Evolutionary conservation across 805 yeast species (phyloP).

Genomic region (Saccharomycopsis selenospora): DNA sequence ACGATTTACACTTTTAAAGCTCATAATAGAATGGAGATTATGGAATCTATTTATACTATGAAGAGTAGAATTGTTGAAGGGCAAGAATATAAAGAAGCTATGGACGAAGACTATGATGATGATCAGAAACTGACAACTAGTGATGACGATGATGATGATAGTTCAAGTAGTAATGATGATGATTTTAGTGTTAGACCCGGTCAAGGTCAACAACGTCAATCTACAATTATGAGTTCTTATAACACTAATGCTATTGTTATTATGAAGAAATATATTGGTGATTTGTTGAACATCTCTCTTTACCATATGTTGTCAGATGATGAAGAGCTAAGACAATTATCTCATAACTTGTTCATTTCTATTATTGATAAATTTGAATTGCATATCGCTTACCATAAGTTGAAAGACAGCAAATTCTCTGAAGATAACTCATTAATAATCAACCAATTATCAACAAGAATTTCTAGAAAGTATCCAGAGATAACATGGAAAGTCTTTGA

Average conservation of each 20-base stretch:
- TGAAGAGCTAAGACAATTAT: slow-evolving; percentile 26
- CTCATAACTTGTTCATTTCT: slow-evolving; percentile 1
- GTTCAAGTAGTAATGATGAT: no score
- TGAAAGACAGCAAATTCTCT: slow-evolving; percentile 45
- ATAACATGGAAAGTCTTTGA: slow-evolving; percentile 43
- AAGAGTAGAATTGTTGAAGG: slow-evolving; percentile 6
- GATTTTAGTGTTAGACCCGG: no score
- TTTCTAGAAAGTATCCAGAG: slow-evolving; percentile 41
- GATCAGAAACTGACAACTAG: no score
- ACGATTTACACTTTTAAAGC: background rate
- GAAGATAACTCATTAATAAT: slow-evolving; percentile 45
- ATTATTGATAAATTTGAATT: slow-evolving; percentile 38
- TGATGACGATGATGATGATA: no score
- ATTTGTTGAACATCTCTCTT: slow-evolving; percentile 11
- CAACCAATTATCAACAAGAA: slow-evolving; percentile 37
- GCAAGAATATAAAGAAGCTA: no score
- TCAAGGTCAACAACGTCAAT: no score
- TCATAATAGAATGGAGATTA: slow-evolving; percentile 6
- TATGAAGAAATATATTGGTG: slow-evolving; percentile 9
- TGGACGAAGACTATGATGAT: no score
- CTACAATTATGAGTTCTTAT: no score
- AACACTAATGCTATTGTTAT: background rate
- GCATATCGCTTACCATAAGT: slow-evolving; percentile 37
- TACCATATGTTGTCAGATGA: slow-evolving; percentile 18
- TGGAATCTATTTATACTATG: slow-evolving; percentile 7